Evolutionary conservation across 208 protist species (phyloP).

Genomic region (Naegleria lovaniensis): DNA sequence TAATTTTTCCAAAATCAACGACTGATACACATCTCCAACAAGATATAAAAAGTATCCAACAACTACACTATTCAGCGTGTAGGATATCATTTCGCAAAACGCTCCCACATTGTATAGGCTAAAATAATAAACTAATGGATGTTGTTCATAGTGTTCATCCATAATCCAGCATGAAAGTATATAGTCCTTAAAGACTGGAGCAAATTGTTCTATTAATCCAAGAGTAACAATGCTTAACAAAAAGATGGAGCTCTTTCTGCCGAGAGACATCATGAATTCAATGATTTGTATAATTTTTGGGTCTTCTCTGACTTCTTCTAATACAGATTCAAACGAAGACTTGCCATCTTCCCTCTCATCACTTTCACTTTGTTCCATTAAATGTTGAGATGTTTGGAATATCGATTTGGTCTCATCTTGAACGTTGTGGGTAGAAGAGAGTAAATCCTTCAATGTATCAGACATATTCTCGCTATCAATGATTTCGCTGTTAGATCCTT

Average conservation of each 20-base stretch:
- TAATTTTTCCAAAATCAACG: conserved; percentile 29
- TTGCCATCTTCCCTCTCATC: neutral
- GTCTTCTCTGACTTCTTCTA: conserved; percentile 61
- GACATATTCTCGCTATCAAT: neutral
- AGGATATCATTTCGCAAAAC: neutral
- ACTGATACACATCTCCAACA: conserved; percentile 44
- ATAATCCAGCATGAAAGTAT: neutral
- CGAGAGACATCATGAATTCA: conserved; percentile 54
- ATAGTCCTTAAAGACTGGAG: neutral
- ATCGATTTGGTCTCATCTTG: neutral
- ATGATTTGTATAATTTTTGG: conserved; percentile 40
- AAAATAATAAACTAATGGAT: neutral
- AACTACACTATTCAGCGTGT: neutral
- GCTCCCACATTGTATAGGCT: neutral
- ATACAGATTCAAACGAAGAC: no score
- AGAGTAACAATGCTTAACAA: conserved; percentile 50
- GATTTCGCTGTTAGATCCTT: conserved; percentile 30
- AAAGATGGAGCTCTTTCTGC: conserved; percentile 35
- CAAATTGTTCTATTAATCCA: conserved; percentile 53
- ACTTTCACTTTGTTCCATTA: neutral
- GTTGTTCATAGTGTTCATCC: neutral
- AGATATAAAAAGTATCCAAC: neutral
- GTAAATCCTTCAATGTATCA: neutral
- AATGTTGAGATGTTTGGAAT: neutral
- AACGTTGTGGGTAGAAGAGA: neutral